Base-by-base conservation (phyloP, 2,329 filamentous ascomycete genomes). In the Aspergillus aculeatus region DNA sequence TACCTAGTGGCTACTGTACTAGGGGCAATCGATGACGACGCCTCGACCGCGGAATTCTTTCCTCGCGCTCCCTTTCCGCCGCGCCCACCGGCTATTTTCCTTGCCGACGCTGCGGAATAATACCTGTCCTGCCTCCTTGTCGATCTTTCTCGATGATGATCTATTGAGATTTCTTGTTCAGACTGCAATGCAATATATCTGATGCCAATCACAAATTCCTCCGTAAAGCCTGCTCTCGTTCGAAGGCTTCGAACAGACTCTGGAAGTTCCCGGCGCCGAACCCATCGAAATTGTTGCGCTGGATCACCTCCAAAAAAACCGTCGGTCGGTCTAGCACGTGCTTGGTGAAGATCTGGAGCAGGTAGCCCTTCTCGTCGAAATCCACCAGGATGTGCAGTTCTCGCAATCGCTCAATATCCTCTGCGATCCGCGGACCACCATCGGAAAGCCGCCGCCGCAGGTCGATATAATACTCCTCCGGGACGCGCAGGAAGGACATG, bases 231-330 rank as follows among this genome's bases (percentile, higher is more conserved):
- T 96, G 92, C 77, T 96, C 92, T 57, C 91, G 81, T 83, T 96
- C 92, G 75, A 96, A 95, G 0, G 92, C 92, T 81, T 96, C 91
- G 71, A 96, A 96, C 69, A 96, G 71, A 67, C 87, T 91, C 85
- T 92, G 96, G 78, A 96, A 96, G 76, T 96, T 96, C 1, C 92
- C 92, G 0, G 92, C 92, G 4, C 92, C 92, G 69, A 96, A 96
- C 0, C 92, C 92, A 59, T 91, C 88, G 75, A 96, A 96, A 58
- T 90, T 86, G 67, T 94, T 88, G 55, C 92, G 82, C 82, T 96
- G 91, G 68, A 96, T 96, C 68, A 96, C 92, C 83, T 96, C 92
- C 62, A 96, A 84, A 72, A 96, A 96, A 35, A 96, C 92, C 5
- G 92, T 96, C 29, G 93, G 93, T n/a, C 92, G 86, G 77, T 96